Evolutionary conservation across 2,329 filamentous ascomycete species (phyloP), one percentile per base, ranked within the genome.

Genomic region (Paraconiothyrium sp.): DNA sequence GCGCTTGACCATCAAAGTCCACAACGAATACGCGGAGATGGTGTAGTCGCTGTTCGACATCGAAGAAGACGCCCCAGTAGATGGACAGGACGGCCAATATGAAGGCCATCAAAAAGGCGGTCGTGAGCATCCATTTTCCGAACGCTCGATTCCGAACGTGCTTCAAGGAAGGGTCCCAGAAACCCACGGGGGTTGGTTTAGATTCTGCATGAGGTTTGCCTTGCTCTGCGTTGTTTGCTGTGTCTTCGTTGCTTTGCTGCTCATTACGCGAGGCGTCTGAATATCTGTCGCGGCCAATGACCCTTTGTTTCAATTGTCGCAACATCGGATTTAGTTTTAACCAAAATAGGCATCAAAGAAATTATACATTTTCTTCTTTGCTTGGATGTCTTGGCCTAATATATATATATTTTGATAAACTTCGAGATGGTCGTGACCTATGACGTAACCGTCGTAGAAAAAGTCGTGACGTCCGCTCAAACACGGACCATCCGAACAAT

Each of bases 1-100:
- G 86, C 1, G 84, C 78, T 49, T 82, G 81, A 4, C 84, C 85
- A 70, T 91, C 88, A 65, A 90, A 89, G 71, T 90, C 86, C 32
- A 90, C 88, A 1, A 90, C 83, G 62, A 85, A 84, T 9, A 90
- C 80, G 3, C 79, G 2, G 76, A 77, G 20, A 84, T 75, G 56
- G 85, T 87, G 48, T 78, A 74, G 44, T 27, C 72, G 65, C 6
- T 68, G 67, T 11, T 87, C 79, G 0, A 85, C 80, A 14, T 80
- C 69, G 68, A 81, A 86, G 22, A 90, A 83, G 0, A 84, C 83
- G 0, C 79, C 87, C 88, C 88, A 90, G 76, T 87, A 90, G 2
- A 90, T 75, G 0, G 85, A 88, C 0, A 90, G 72, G 4, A 88
- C 80, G 11, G 67, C 77, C 5, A 89, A 73, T 50, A 89, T 85